Evolutionary conservation across 108 stramenopile genomes (phyloP).

Genomic region (Fistulifera solaris): DNA sequence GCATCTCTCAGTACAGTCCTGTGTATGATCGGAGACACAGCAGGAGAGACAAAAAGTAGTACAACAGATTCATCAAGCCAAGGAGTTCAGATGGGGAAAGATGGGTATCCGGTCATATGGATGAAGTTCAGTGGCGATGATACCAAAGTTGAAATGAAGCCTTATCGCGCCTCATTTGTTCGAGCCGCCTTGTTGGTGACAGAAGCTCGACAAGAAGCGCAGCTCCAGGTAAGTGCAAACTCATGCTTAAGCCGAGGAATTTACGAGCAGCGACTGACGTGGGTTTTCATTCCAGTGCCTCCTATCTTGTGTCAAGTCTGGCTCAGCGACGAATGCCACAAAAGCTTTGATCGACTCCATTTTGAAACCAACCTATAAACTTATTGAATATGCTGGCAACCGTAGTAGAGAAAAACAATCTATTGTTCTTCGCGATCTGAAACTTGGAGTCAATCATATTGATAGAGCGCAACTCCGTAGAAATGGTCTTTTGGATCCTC

Average conservation of each 20-base stretch:
- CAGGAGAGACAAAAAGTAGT: conserved; percentile 1
- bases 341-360: conserved; percentile 56
- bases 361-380: conserved; percentile 53
- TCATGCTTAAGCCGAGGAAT: not conserved
- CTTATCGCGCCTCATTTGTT: conserved; percentile 67
- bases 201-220: conserved; percentile 67
- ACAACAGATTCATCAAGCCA: not conserved
- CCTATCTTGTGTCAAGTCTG: conserved; percentile 49
- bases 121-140: conserved; percentile 30
- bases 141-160: conserved; percentile 43
- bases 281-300: conserved; percentile 30
- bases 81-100: conserved; percentile 37
- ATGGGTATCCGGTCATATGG: conserved; percentile 52
- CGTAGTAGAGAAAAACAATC: conserved; percentile 45
- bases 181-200: conserved; percentile 72
- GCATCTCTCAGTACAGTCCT: conserved; percentile 57
- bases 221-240: conserved; percentile 24
- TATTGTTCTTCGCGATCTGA: conserved; percentile 61
- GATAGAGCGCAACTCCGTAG: conserved; percentile 71
- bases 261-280: not conserved
- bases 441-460: conserved; percentile 71
- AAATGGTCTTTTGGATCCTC: conserved; percentile 63
- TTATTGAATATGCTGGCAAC: conserved; percentile 60
- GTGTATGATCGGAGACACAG: conserved; percentile 28
- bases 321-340: conserved; percentile 70